phyloP scores from a whole-genome alignment of 176 grass and related monocot genomes.

The Puya raimondii region DNA sequence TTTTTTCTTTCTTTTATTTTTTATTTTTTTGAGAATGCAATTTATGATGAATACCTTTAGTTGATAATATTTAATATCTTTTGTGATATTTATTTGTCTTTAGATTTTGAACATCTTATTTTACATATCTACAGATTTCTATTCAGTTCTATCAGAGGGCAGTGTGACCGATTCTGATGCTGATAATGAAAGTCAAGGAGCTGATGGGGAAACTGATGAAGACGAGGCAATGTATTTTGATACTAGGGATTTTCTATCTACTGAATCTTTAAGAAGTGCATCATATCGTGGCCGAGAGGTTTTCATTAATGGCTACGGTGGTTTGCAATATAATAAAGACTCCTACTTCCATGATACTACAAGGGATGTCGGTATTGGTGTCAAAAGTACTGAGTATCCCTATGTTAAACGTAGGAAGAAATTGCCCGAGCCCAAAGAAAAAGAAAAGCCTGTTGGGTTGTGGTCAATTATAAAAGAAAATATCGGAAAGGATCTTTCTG shows the following conservation, averaged over 20 bases:
- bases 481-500: slow-evolving; percentile 92
- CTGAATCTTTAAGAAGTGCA: slow-evolving; percentile 64
- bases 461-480: slow-evolving; percentile 99
- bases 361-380: slow-evolving; percentile 9
- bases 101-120: background rate
- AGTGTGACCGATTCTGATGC: slow-evolving; percentile 78
- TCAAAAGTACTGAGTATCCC: slow-evolving; percentile 47
- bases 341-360: slow-evolving; percentile 9
- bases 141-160: slow-evolving; percentile 87
- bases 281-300: slow-evolving; percentile 68
- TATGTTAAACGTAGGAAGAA: slow-evolving; percentile 59
- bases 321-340: slow-evolving; percentile 30
- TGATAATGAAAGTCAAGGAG: slow-evolving; percentile 76
- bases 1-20: too few relatives aligned
- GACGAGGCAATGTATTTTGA: slow-evolving; percentile 78
- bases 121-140: slow-evolving; percentile 61
- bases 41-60: background rate
- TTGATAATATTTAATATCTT: too few relatives aligned
- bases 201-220: slow-evolving; percentile 75
- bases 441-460: slow-evolving; percentile 82
- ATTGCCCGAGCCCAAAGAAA: slow-evolving; percentile 87
- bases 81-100: background rate
- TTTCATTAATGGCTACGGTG: slow-evolving; percentile 37
- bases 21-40: background rate
- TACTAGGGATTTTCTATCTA: slow-evolving; percentile 73